These are phyloP conservation scores for Lachnellula suecica DNA, from an alignment of 2,329 filamentous ascomycete genomes.

Conservation along the genomic window DNA sequence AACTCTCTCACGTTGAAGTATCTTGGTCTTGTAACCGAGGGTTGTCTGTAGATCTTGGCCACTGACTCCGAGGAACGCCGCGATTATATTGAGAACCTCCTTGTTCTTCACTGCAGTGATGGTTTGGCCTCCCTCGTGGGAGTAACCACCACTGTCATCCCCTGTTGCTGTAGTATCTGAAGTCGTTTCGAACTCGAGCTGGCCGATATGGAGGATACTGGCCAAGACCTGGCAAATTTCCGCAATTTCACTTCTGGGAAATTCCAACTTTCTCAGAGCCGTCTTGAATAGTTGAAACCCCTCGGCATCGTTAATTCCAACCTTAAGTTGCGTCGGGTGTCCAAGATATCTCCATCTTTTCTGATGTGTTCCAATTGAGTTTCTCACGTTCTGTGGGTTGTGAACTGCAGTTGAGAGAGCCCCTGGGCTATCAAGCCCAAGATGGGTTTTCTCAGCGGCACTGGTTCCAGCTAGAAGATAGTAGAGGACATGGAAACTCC, in stretches of 20 bases:
- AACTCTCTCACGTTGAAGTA: constrained; percentile 93
- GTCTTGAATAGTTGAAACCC: constrained; percentile 98
- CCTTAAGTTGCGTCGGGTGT: constrained; percentile 93
- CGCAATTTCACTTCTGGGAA: constrained; percentile 88
- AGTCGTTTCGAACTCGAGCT: constrained; percentile 87
- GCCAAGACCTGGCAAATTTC: constrained; percentile 96
- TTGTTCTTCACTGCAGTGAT: constrained; percentile 91
- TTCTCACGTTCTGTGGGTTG: constrained; percentile 41
- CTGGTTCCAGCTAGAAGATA: constrained; percentile 94
- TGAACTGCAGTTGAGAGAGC: constrained; percentile 48
- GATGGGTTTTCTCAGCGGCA: constrained; percentile 82
- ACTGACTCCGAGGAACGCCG: constrained; percentile 90
- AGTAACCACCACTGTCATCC: constrained; percentile 94
- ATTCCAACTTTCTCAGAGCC: constrained; percentile 89
- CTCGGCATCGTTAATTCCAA: constrained; percentile 93
- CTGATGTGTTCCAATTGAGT: constrained; percentile 46
- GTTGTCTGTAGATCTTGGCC: constrained; percentile 81
- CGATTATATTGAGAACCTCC: constrained; percentile 80
- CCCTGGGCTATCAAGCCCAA: constrained; percentile 52
- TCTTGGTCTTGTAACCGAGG: constrained; percentile 94
- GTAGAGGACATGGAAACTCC: constrained; percentile 95
- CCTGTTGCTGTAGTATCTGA: constrained; percentile 75
- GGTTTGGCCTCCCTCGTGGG: constrained; percentile 86
- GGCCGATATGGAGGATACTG: constrained; percentile 93
- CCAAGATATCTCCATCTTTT: constrained; percentile 96